phyloP scores from a whole-genome alignment of 371 early-diverging fungal species.

The Dinochytrium kinnereticum region DNA sequence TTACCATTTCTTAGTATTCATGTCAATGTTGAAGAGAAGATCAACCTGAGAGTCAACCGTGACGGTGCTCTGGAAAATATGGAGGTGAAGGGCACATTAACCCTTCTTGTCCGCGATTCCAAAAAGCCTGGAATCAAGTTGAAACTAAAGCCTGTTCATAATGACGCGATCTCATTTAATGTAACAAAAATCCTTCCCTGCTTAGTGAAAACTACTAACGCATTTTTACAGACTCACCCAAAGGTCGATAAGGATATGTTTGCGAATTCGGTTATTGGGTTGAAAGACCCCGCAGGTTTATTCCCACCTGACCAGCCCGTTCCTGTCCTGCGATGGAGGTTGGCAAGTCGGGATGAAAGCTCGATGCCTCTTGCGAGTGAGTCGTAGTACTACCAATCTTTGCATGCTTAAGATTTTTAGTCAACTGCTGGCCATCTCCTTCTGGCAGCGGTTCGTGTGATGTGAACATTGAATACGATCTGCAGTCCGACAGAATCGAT shows the following conservation, averaged over 20 bases:
- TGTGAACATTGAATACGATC: constrained; percentile 94
- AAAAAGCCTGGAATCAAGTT: constrained; percentile 66
- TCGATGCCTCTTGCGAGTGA: constrained; percentile 83
- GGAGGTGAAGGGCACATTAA: constrained; percentile 92
- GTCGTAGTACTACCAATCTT: constrained; percentile 19
- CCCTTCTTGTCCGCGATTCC: constrained; percentile 76
- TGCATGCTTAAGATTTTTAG: constrained; percentile 41
- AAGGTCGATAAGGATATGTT: constrained; percentile 93
- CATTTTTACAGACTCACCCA: constrained; percentile 87
- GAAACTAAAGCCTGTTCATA: constrained; percentile 58
- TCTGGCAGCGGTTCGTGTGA: constrained; percentile 85
- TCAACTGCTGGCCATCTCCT: constrained; percentile 97
- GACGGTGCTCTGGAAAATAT: constrained; percentile 92
- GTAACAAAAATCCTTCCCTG: constrained; percentile 44
- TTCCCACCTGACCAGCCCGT: constrained; percentile 89
- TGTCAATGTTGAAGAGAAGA: constrained; percentile 84
- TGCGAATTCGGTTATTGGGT: constrained; percentile 73
- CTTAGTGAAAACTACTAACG: background rate
- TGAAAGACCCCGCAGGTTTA: constrained; percentile 77
- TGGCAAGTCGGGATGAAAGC: constrained; percentile 78
- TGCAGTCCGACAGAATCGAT: constrained; percentile 73
- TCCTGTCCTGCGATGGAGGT: constrained; percentile 89
- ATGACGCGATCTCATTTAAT: constrained; percentile 77
- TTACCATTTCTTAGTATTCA: constrained; percentile 67
- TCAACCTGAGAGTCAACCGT: constrained; percentile 78